Base-by-base conservation (phyloP, 352 stramenopile genomes). In the Pythium folliculosum region DNA sequence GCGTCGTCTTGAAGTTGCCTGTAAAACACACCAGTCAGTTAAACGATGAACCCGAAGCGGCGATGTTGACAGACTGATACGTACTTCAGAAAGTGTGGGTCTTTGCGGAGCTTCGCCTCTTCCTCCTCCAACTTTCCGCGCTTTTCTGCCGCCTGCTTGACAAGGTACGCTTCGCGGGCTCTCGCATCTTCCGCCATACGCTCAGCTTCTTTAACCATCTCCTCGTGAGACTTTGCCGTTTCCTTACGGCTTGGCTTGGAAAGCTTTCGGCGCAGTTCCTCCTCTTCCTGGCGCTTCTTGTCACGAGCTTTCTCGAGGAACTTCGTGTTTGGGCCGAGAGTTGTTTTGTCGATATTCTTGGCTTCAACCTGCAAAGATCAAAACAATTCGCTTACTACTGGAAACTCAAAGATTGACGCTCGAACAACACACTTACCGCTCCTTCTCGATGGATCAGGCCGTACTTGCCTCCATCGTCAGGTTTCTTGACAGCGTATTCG, bases 1-100 rank as follows among this genome's bases (percentile, higher is more conserved):
- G 84, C 86, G 13, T 78, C 76, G 23, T 84, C 81, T 27, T 91
- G 82, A n/a, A 94, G 64, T 77, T 91, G 75, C 40, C 83, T 91
- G 25, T 9, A 48, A 8, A 45, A 48, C 12, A 54, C 47, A 47
- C 23, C 12, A 50, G 58, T 57, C 19, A 56, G 38, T 13, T 27
- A 19, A 8, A 60, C 10, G 19, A 35, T 21, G 7, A 5, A 62
- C 35, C 8, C 35, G 35, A 40, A 14, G 12, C 35, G 8, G 14
- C 4, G 12, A 21, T 40, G 7, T 7, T 12, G 53, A 47, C 45
- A 37, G 25, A 49, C 19, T 7, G 37, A n/a, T 6, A 80, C 75
- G 56, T 68, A 91, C 83, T 90, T 88, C 55, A 94, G 78, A 57
- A 92, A 94, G 47, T 91, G 77, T 7, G 86, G 86, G 57, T 95